Evolutionary conservation across 1,139 yeast genomes (phyloP), one percentile per base, ranked within the genome.

Genomic region (Pichia sp.): DNA sequence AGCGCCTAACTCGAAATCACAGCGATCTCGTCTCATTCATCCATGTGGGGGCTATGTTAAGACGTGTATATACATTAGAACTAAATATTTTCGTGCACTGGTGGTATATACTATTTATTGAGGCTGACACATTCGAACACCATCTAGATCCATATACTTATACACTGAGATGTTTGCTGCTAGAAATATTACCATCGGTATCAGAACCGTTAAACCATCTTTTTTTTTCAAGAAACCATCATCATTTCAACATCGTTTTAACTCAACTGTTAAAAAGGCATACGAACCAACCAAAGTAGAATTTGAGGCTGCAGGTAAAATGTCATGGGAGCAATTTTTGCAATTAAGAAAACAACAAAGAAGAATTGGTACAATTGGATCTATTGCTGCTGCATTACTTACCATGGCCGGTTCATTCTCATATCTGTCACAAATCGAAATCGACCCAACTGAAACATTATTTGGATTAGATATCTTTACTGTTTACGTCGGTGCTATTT

Each of bases 401-500:
- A 91, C 94, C 4, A 77, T 86, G 21, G 68, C 72, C n/a, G 59
- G 72, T 5, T 83, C 96, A 3, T 84, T 91, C 76, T 76, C 76
- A 1, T 80, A 78, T 55, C 69, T 89, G 46, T 82, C 95, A 29
- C 83, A 84, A 56, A 69, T 84, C 49, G 89, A 83, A 54, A 76
- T 91, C 46, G 95, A 86, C 58, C 82, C 88, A 29, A 87, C 95
- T 40, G 82, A 84, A 57, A 57, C 58, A 8, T 73, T 88, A 33
- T 74, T 84, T 61, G 96, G 98, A 7, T 70, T 89, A 51, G 98
- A 91, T 59, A 89, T 95, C 13, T 68, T 86, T 51, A 76, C 85
- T 62, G 85, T 87, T 28, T 72, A 80, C 65, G 76, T 79, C 48
- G 81, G 81, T 47, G 77, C 78, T 1, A 74, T 84, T 33, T 58